Conservation (phyloP, 139 green algal genomes). For the Chlorella sp. region DNA sequence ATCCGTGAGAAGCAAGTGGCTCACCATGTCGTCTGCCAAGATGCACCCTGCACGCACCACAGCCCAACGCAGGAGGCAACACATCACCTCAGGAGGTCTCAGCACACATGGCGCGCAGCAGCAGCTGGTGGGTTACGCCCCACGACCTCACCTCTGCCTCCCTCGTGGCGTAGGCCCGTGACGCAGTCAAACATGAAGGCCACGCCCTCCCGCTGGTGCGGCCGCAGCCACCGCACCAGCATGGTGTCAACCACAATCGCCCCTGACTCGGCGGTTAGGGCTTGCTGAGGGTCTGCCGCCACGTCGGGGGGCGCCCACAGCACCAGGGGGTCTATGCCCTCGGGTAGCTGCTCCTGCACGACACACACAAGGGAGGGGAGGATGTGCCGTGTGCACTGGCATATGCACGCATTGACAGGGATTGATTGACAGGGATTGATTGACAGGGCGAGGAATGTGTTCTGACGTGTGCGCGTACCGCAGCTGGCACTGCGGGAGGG, state of each 20-base stretch:
- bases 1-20: too few species aligned
- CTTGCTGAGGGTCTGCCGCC: not conserved
- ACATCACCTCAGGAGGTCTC: too few species aligned
- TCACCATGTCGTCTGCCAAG: conserved; percentile 95
- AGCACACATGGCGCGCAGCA: too few species aligned
- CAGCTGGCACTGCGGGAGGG: not conserved
- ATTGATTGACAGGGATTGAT: not conserved
- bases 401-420: not conserved
- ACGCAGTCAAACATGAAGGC: conserved; percentile 99
- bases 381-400: not conserved
- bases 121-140: not conserved
- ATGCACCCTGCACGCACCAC: conserved; percentile 72
- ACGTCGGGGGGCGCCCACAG: conserved; percentile 59
- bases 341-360: conserved; percentile 29
- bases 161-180: conserved; percentile 53
- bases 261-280: not conserved
- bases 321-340: conserved; percentile 67
- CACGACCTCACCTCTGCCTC: conserved; percentile 13
- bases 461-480: not conserved
- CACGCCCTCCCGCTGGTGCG: conserved; percentile 94
- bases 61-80: too few species aligned
- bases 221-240: conserved; percentile 81
- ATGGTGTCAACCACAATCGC: conserved; percentile 74
- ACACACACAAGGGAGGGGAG: too few species aligned
- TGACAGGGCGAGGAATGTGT: not conserved